These are phyloP conservation scores for Volutella citrinella DNA, from an alignment of 2,329 filamentous ascomycete species.

Conservation along the genomic window DNA sequence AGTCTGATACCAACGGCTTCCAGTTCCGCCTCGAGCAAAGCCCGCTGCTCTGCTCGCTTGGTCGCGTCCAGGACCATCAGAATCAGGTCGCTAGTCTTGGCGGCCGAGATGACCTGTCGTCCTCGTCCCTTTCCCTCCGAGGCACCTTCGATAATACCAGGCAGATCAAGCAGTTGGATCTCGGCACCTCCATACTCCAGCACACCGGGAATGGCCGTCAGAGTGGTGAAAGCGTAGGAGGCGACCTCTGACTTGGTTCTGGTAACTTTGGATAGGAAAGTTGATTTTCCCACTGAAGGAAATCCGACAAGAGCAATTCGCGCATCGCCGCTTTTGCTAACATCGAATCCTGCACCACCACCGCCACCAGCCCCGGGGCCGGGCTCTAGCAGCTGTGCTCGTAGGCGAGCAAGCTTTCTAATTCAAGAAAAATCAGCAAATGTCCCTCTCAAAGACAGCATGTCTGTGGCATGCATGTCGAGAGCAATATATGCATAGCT, in stretches of 20 bases:
- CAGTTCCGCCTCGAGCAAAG: slow-evolving; percentile 84
- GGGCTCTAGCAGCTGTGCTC: slow-evolving; percentile 92
- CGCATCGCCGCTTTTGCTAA: slow-evolving; percentile 94
- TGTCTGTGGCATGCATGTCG: no score
- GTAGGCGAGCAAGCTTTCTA: slow-evolving; percentile 94
- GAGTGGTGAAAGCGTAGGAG: slow-evolving; percentile 93
- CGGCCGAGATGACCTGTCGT: slow-evolving; percentile 93
- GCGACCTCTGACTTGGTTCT: slow-evolving; percentile 97
- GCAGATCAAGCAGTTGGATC: slow-evolving; percentile 95
- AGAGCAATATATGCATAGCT: no score
- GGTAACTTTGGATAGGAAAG: slow-evolving; percentile 97
- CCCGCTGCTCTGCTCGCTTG: slow-evolving; percentile 90
- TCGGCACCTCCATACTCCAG: slow-evolving; percentile 97
- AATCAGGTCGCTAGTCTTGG: slow-evolving; percentile 96
- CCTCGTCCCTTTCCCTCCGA: slow-evolving; percentile 94
- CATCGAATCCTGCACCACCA: slow-evolving; percentile 83
- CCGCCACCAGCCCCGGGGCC: slow-evolving; percentile 73
- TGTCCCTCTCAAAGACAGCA: no score
- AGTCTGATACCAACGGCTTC: slow-evolving; percentile 93
- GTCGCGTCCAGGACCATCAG: slow-evolving; percentile 97
- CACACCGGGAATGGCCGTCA: slow-evolving; percentile 95
- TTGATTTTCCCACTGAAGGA: slow-evolving; percentile 97
- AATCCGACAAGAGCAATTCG: slow-evolving; percentile 98
- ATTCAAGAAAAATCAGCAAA: no score
- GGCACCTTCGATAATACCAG: slow-evolving; percentile 97